Conservation (phyloP, 768 basidiomycete genomes). For the Kwoniella sp. region DNA sequence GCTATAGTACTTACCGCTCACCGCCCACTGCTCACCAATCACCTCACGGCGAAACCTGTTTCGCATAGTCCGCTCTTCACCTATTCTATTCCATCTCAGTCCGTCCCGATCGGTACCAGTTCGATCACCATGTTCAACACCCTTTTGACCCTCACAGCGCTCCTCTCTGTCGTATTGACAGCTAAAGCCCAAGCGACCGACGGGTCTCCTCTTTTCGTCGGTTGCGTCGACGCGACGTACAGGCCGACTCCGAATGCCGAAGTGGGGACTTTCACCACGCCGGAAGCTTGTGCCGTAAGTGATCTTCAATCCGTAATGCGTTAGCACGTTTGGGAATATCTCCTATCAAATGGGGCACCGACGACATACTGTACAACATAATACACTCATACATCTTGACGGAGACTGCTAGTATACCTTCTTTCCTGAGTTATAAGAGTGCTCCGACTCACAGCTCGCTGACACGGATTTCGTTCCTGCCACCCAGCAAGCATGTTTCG, state of each 20-base stretch:
- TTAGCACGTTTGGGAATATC: too few relatives aligned
- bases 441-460: not conserved
- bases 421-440: not conserved
- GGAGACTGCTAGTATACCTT: not conserved
- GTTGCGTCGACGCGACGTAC: slow-evolving; percentile 3
- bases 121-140: not conserved
- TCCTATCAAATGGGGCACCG: too few relatives aligned
- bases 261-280: not conserved
- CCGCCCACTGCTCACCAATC: too few relatives aligned
- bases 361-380: too few relatives aligned
- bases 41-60: too few relatives aligned
- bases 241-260: slow-evolving; percentile 4
- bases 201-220: slow-evolving; percentile 3
- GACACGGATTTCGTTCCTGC: not conserved
- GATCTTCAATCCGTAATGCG: too few relatives aligned
- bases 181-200: not conserved
- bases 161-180: not conserved
- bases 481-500: slow-evolving; percentile 6
- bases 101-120: too few relatives aligned
- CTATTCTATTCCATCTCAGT: too few relatives aligned
- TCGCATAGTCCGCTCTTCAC: too few relatives aligned
- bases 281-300: slow-evolving; percentile 13
- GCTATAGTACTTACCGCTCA: too few relatives aligned
- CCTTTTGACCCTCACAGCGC: not conserved
- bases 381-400: not conserved